phyloP scores from a whole-genome alignment of 2,329 filamentous ascomycete genomes.

The Penicillium vulpinum region DNA sequence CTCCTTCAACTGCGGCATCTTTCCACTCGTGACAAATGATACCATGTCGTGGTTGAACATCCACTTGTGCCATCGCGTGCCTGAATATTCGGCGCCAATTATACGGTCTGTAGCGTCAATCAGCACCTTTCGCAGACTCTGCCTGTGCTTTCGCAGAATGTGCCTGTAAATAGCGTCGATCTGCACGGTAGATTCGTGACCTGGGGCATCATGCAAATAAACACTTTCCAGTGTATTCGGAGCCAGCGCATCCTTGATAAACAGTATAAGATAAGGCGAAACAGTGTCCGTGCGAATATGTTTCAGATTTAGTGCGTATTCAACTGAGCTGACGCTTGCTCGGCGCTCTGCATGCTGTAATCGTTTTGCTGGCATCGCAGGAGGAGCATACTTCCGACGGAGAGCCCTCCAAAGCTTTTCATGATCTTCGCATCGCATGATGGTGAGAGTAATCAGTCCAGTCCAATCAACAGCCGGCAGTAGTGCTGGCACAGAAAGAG shows the following conservation, averaged over 20 bases:
- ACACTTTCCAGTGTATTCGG: constrained; percentile 78
- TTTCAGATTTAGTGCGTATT: constrained; percentile 67
- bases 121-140: constrained; percentile 70
- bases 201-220: constrained; percentile 68
- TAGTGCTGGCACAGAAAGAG: constrained; percentile 70
- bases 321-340: constrained; percentile 26
- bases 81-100: constrained; percentile 39
- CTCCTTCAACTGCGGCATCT: constrained; percentile 70
- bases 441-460: constrained; percentile 67
- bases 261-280: constrained; percentile 67
- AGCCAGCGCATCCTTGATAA: constrained; percentile 73
- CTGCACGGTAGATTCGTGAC: constrained; percentile 59
- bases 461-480: constrained; percentile 74
- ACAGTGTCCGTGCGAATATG: constrained; percentile 74
- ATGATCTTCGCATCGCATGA: constrained; percentile 71
- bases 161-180: constrained; percentile 71
- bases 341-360: constrained; percentile 6
- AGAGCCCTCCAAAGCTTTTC: constrained; percentile 75
- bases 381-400: constrained; percentile 60
- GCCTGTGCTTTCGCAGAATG: constrained; percentile 68
- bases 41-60: constrained; percentile 68
- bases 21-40: constrained; percentile 72
- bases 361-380: constrained; percentile 10
- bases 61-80: constrained; percentile 66
- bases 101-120: constrained; percentile 67